Percentiles rank a stretch among this genome's conserved stretches.
Conservation (phyloP, 306 rosid species). For the Fragaria vesca region DNA sequence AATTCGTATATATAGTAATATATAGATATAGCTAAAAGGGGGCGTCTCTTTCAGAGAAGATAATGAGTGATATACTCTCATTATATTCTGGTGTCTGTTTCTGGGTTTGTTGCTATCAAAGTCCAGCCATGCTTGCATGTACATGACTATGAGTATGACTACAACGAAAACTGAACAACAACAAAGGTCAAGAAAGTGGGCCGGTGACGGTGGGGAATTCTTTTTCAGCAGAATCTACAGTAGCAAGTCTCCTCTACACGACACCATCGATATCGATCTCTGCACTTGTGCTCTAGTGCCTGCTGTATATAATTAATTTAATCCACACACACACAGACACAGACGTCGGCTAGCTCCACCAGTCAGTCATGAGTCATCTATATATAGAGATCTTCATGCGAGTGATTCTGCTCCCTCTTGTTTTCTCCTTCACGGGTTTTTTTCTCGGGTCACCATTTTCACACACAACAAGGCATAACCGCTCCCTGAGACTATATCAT, state of each 20-base stretch:
- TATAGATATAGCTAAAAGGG: neutral
- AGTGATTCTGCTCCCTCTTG: neutral
- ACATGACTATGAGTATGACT: neutral
- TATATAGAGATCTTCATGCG: neutral
- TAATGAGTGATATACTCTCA: neutral
- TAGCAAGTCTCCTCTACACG: too few relatives aligned
- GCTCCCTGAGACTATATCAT: neutral
- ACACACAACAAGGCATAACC: neutral
- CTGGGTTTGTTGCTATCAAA: constrained; percentile 4
- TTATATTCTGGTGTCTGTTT: neutral
- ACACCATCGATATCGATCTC: neutral
- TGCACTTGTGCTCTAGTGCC: neutral
- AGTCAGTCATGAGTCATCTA: neutral
- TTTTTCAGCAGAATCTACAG: neutral
- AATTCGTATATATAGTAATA: too few relatives aligned
- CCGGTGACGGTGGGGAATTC: neutral
- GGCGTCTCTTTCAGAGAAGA: neutral
- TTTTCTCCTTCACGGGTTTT: neutral
- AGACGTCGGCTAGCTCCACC: neutral
- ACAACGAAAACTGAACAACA: neutral
- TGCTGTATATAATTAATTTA: neutral
- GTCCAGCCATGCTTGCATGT: neutral
- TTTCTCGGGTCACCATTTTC: neutral
- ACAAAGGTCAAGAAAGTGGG: constrained; percentile 2
- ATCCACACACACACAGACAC: too few relatives aligned